phyloP scores from a whole-genome alignment of 805 yeast species.

The Wickerhamomyces ciferrii region DNA sequence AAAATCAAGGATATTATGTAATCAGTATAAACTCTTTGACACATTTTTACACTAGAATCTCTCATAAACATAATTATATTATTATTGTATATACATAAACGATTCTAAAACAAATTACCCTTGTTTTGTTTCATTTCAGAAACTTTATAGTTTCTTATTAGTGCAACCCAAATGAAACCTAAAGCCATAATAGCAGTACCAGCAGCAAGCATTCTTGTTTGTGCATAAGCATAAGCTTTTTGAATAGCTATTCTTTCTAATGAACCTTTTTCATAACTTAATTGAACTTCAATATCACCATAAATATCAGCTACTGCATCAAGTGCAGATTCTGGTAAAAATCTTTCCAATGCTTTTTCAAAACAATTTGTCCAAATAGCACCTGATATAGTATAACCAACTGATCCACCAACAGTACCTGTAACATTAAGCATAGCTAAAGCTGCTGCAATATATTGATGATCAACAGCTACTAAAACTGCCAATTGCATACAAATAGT shows the following conservation, averaged over 20 bases:
- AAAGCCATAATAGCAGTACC: neutral
- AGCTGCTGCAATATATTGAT: neutral
- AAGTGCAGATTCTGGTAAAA: neutral
- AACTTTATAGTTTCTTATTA: neutral
- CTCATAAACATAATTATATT: too few species aligned
- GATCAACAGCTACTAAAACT: neutral
- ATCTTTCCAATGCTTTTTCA: neutral
- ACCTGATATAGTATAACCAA: neutral
- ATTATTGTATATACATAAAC: too few species aligned
- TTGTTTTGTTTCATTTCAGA: neutral
- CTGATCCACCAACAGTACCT: neutral
- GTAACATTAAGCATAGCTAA: neutral
- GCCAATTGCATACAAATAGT: neutral
- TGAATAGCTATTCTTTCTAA: neutral
- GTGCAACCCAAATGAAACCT: neutral
- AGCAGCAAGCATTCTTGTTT: neutral
- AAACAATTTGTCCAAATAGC: neutral
- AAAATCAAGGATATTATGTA: too few species aligned
- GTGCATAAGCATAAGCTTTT: neutral
- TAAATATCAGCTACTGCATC: neutral
- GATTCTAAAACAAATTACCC: neutral
- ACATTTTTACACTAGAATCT: too few species aligned
- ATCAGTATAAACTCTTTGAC: too few species aligned
- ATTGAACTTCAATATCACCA: neutral
- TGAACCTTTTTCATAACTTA: neutral